These are phyloP conservation scores for Neurospora sp. DNA, from an alignment of 495 filamentous ascomycete genomes.

Conservation along the genomic window DNA sequence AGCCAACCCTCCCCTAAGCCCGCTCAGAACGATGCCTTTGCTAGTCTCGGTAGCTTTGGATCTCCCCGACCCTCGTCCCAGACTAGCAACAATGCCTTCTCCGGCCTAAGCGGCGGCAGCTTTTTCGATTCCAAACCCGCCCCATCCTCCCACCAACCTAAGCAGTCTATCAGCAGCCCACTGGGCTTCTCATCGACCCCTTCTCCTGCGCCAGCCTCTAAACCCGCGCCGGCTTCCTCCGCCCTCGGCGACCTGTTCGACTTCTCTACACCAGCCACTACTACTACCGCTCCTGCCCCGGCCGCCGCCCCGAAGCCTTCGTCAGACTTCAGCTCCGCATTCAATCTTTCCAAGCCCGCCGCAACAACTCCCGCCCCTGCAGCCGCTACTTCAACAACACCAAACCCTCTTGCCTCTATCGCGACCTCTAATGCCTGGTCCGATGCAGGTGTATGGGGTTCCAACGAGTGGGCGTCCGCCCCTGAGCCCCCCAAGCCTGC, in stretches of 20 bases:
- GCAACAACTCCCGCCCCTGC: slow-evolving; percentile 34
- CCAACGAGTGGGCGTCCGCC: slow-evolving; percentile 45
- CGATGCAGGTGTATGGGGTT: slow-evolving; percentile 40
- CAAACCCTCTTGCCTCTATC: slow-evolving; percentile 25
- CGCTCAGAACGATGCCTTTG: slow-evolving; percentile 56
- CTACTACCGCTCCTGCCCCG: slow-evolving; percentile 36
- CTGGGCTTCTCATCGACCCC: slow-evolving; percentile 45
- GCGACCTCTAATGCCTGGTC: slow-evolving; percentile 40
- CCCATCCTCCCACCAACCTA: slow-evolving; percentile 40
- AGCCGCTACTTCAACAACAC: slow-evolving; percentile 12
- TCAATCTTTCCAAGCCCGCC: slow-evolving; percentile 58
- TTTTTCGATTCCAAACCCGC: slow-evolving; percentile 72
- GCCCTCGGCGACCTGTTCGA: slow-evolving; percentile 71
- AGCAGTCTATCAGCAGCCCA: slow-evolving; percentile 35
- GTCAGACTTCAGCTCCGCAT: slow-evolving; percentile 47
- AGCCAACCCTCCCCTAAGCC: slow-evolving; percentile 44
- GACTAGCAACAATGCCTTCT: slow-evolving; percentile 43
- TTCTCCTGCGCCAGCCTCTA: slow-evolving; percentile 36
- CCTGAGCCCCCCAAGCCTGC: slow-evolving; percentile 29
- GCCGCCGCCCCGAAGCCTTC: slow-evolving; percentile 33
- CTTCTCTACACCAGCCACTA: slow-evolving; percentile 43
- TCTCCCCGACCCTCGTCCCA: slow-evolving; percentile 43
- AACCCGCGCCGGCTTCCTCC: slow-evolving; percentile 38
- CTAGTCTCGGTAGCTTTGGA: slow-evolving; percentile 55
- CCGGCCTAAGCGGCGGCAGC: slow-evolving; percentile 53